Base-by-base conservation (phyloP, 1,284 basidiomycete species). In the Pulveroboletus ridleyi region DNA sequence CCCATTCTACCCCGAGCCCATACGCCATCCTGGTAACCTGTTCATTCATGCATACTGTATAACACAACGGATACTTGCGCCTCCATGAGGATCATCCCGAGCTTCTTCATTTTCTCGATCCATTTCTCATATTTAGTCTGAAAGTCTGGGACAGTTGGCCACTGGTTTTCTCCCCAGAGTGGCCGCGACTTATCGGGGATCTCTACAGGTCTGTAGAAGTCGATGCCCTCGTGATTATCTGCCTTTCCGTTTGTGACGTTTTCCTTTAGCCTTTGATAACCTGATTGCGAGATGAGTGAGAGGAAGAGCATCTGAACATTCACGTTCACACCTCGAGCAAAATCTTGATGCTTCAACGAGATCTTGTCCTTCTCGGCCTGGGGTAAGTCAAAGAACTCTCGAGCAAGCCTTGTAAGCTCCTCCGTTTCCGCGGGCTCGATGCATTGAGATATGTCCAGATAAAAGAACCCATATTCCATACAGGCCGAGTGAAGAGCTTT, bases 231-330 rank as follows among this genome's bases (percentile, higher is more conserved):
- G 68, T 96, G 94, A 66, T 90, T 91, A 74, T 95, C 94, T 13
- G 89, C 87, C 75, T 90, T 91, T 17, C 93, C 92, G 67, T 89
- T 88, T 0, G 95, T 96, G 7, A 95, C 84, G 69, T 96, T 95
- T 80, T 95, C 90, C 65, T 88, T 87, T 49, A 95, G 72, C 59
- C 85, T 79, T 57, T 85, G 84, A 73, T 94, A 92, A 22, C 91
- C 91, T 93, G 33, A 56, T 58, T 42, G 63, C 23, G 68, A 54
- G 44, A n/a, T 47, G 33, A 13, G 17, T 57, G 18, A 58, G 35
- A 53, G 20, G 41, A 33, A 49, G n/a, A 10, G 29, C 55, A 41
- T 33, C 10, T 20, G 22, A 50, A 29, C 33, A n/a, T 20, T 72
- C 81, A 57, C 69, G 22, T 20, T 72, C 81, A 57, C 68, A 94